Base-by-base conservation (phyloP, 768 basidiomycete genomes). In the Leccinellum rugosiceps region DNA sequence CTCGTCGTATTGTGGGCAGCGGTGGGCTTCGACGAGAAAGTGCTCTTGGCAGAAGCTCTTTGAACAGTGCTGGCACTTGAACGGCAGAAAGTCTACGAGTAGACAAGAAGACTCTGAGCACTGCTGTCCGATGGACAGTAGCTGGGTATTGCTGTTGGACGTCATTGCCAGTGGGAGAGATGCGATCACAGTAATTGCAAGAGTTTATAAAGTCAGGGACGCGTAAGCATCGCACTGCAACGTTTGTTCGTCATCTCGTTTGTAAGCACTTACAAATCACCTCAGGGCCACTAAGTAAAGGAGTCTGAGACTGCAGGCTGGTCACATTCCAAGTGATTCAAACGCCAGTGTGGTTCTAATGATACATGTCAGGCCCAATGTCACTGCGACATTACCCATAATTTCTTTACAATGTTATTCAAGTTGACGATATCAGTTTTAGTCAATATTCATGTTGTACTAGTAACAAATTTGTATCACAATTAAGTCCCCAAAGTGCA, bases 21-120 rank as follows among this genome's bases (percentile, higher is more conserved):
- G 75, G 65, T 94, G 92, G 2, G 78, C 78, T 17, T 80, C 75
- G 13, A 86, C 87, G 59, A 80, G 81, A 75, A 86, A 93, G 67
- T 94, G 92, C 13, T 91, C 87, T 43, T 84, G 83, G 63, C 92
- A 94, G 75, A 85, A 94, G 0, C 78, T 76, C 15, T 78, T 70
- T 14, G 78, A 67, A 70, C 92, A 94, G 65, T 92, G 89, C 50
- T 89, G 86, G 70, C 92, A 94, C 72, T 87, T 88, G 79, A 93
- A 88, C 0, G 92, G 91, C 11, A 94, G 76, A 63, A 92, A 93
- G 76, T 94, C 92, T 66, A 92, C 80, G 60, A 89, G 80, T 28
- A 78, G 72, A 73, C 92, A 94, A 1, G 81, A 72, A 0, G 80
- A 68, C 51, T 83, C 77, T 14, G 86, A 83, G 72, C 92, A 94